Evolutionary conservation across 345 rosid genomes (phyloP), one percentile per base, ranked within the genome.

Genomic region (Moricandia arvensis): DNA sequence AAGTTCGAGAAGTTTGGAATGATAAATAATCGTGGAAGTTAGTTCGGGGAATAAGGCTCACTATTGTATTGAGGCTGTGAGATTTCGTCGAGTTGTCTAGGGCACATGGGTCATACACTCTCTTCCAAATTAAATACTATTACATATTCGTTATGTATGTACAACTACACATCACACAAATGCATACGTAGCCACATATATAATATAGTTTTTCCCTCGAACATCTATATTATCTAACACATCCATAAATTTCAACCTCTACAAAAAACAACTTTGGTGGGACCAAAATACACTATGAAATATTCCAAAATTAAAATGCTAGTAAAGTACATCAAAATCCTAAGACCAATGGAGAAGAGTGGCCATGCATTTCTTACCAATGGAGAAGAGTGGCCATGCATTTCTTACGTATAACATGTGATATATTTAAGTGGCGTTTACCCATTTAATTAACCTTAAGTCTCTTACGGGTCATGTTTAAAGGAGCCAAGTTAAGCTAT

Each of bases 401-500:
- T 59, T 33, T 27, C 31, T 12, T 10, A 71, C 30, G 63, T 64
- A 64, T 54, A 63, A 13, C 26, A 21, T 47, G 66, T 64, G 37
- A 7, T 62, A 34, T 62, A 6, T 45, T 21, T 75, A 54, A 47
- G 59, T 77, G 76, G 29, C 80, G 60, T 71, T 77, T 41, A 76
- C 61, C 33, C 24, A 64, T 33, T 33, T 11, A 71, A 71, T 66
- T 71, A 65, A 27, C 59, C 68, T 47, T 16, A 59, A 58, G 34
- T 64, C 58, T 65, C 80, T 65, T 45, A 77, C 58, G 80, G 76
- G 80, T 77, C 80, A 59, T 77, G 61, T 77, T 77, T 17, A 59
- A 66, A 71, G 75, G 80, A 77, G 80, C 76, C 80, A 77, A 47
- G 37, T 77, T 77, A 77, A 71, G 80, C 76, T 65, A 12, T 72